Base-by-base conservation (phyloP, 768 basidiomycete genomes). In the Dacryopinax primogenitus region DNA sequence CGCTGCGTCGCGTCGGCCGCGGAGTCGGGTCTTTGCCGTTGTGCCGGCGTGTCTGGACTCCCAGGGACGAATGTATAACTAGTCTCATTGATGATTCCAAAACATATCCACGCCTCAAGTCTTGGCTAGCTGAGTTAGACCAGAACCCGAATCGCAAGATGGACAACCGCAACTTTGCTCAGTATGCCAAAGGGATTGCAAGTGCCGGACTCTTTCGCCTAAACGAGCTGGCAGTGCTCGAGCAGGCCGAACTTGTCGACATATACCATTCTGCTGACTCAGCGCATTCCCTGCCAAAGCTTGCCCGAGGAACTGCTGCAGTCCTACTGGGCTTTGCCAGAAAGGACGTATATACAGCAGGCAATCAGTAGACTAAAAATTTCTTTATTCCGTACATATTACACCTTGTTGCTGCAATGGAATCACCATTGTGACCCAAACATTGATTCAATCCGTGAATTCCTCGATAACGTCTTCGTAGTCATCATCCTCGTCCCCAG, bases 11-110 rank as follows among this genome's bases (percentile, higher is more conserved):
- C 18, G 41, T n/a, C 41, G 41, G 41, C 18, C 7, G 41, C 41
- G 41, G 41, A 23, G 7, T 23, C 3, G 18, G 41, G n/a, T n/a
- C n/a, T n/a, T n/a, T n/a, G n/a, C n/a, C n/a, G n/a, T n/a, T n/a
- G n/a, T n/a, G n/a, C n/a, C n/a, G n/a, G n/a, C n/a, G n/a, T n/a
- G n/a, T n/a, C n/a, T n/a, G n/a, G n/a, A n/a, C n/a, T n/a, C n/a
- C n/a, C n/a, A n/a, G n/a, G n/a, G n/a, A n/a, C n/a, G n/a, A n/a
- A n/a, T n/a, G n/a, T n/a, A n/a, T n/a, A n/a, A n/a, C n/a, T n/a
- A n/a, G n/a, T 58, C 23, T 58, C 51, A 58, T 58, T 32, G 30
- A 58, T 32, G 30, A 58, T 58, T 58, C 51, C 26, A 58, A 13
- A 26, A 9, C 15, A 4, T 58, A 58, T 32, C 51, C 51, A 11